Conservation (phyloP, 179 eudicot species). For the Camellia oleifera region DNA sequence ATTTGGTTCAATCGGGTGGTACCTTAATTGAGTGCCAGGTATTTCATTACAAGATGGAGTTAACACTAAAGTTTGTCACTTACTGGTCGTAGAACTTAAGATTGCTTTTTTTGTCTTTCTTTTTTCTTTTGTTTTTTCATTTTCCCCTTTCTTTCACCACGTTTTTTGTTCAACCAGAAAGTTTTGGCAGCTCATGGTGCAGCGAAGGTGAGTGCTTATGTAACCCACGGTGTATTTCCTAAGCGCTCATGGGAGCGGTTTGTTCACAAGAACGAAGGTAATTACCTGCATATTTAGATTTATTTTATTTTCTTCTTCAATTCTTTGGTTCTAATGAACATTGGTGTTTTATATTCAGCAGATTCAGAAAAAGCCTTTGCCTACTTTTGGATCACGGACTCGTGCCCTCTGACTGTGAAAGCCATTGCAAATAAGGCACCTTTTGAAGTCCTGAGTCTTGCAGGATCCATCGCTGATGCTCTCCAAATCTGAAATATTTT, state of each 20-base stretch:
- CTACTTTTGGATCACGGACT: constrained; percentile 96
- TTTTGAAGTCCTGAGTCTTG: not conserved
- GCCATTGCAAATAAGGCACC: constrained; percentile 48
- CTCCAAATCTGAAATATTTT: too few species aligned
- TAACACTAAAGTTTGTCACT: not conserved
- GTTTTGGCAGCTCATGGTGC: constrained; percentile 90
- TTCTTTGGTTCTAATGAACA: not conserved
- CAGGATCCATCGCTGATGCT: too few species aligned
- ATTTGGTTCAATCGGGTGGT: constrained; percentile 94
- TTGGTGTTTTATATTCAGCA: constrained; percentile 19
- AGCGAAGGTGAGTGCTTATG: constrained; percentile 96
- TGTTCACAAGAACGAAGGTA: constrained; percentile 79
- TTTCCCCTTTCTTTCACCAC: constrained; percentile 7
- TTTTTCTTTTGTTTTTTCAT: not conserved
- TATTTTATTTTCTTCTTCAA: not conserved
- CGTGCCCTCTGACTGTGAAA: constrained; percentile 83
- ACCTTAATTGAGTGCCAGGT: constrained; percentile 99
- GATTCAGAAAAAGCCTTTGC: constrained; percentile 59
- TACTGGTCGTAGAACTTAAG: not conserved
- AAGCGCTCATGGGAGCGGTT: constrained; percentile 81
- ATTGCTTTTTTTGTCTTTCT: too few species aligned
- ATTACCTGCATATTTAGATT: constrained; percentile 15
- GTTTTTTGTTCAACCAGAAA: constrained; percentile 53
- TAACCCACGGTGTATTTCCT: constrained; percentile 96
- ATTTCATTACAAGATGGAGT: constrained; percentile 7